Percentiles rank a stretch among this genome's conserved stretches.
Evolutionary conservation across 2,329 filamentous ascomycete species (phyloP).

Genomic region (Xylaria sp.): DNA sequence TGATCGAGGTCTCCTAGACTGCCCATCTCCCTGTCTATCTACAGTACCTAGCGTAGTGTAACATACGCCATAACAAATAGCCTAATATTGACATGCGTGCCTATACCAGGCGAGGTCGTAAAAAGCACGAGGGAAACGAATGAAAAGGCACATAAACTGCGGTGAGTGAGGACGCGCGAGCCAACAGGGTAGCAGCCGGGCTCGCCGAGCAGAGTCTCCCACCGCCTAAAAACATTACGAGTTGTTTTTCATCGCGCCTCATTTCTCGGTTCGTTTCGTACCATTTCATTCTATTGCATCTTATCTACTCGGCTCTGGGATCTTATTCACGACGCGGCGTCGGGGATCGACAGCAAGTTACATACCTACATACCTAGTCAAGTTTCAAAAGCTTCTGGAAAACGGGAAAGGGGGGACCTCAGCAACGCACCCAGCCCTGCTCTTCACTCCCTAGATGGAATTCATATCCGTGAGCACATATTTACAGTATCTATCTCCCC

Average conservation of each 20-base stretch:
- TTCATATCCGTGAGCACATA: not conserved
- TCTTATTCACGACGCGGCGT: slow-evolving; percentile 6
- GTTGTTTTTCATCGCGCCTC: not conserved
- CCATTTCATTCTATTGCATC: no score
- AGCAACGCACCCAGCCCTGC: slow-evolving; percentile 4
- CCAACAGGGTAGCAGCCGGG: slow-evolving; percentile 29
- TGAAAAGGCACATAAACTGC: not conserved
- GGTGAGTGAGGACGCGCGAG: not conserved
- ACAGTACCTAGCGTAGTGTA: not conserved
- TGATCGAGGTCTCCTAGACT: not conserved
- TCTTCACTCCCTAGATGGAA: not conserved
- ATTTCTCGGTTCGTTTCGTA: not conserved
- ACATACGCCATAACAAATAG: not conserved
- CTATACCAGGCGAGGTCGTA: slow-evolving; percentile 4
- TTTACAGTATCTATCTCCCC: not conserved
- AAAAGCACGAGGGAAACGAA: slow-evolving; percentile 15
- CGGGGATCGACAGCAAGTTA: slow-evolving; percentile 14
- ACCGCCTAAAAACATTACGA: not conserved
- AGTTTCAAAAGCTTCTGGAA: not conserved
- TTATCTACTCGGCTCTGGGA: not conserved
- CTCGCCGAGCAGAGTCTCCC: slow-evolving; percentile 21
- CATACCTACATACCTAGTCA: not conserved
- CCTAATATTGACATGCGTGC: not conserved
- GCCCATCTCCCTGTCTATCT: not conserved
- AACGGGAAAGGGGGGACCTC: not conserved